phyloP scores from a whole-genome alignment of 176 grass and related monocot genomes.

The Musa itinerans region DNA sequence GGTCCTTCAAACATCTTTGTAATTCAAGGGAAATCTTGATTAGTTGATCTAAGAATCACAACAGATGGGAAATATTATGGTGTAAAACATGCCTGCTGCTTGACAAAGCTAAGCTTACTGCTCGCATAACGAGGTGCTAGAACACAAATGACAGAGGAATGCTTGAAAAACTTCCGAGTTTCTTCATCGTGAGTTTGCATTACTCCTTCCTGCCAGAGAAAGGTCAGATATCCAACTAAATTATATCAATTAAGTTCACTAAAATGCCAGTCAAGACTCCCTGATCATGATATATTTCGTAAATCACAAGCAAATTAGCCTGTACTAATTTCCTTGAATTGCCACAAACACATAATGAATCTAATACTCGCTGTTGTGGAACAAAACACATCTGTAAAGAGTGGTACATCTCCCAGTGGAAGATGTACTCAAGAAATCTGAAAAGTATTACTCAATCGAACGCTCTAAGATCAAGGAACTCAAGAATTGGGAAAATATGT shows the following conservation, averaged over 20 bases:
- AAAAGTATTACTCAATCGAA: no score
- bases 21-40: no score
- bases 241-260: constrained; percentile 8
- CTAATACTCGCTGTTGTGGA: no score
- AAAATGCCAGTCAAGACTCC: neutral
- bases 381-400: no score
- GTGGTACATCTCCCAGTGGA: no score
- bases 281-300: neutral
- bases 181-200: constrained; percentile 99
- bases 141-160: constrained; percentile 93
- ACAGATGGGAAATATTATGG: neutral
- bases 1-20: no score
- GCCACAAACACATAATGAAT: no score
- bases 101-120: constrained; percentile 92
- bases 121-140: constrained; percentile 84
- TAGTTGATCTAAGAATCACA: no score
- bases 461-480: no score
- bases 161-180: constrained; percentile 83
- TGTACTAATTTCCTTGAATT: neutral
- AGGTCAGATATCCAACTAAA: neutral
- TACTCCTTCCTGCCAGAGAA: constrained; percentile 55
- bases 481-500: no score
- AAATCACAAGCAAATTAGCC: neutral
- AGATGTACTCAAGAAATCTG: no score
- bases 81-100: constrained; percentile 67